These are phyloP conservation scores for Pichia californica DNA, from an alignment of 805 yeast species.

Conservation along the genomic window DNA sequence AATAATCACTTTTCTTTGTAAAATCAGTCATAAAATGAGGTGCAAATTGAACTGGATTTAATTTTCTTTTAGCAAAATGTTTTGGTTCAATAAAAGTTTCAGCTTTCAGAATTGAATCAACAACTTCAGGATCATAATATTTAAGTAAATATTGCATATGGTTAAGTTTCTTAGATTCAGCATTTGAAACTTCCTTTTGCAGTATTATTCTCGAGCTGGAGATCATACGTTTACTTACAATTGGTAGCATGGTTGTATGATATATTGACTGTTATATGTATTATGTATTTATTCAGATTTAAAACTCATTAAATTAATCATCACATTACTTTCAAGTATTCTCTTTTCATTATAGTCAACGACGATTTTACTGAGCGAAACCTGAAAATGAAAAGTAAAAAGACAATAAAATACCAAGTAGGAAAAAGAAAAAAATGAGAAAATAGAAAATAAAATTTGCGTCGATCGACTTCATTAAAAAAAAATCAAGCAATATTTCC, in stretches of 20 bases:
- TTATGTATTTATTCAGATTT: too few species aligned
- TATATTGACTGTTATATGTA: background rate
- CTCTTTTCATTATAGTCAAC: too few species aligned
- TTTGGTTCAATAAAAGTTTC: slow-evolving; percentile 69
- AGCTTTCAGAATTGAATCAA: slow-evolving; percentile 76
- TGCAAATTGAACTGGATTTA: slow-evolving; percentile 48
- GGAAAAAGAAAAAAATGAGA: too few species aligned
- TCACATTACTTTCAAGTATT: too few species aligned
- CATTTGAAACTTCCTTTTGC: slow-evolving; percentile 7
- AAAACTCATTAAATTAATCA: too few species aligned
- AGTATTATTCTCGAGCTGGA: slow-evolving; percentile 12
- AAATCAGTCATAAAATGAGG: slow-evolving; percentile 71
- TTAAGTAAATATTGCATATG: slow-evolving; percentile 57
- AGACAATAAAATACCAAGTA: too few species aligned
- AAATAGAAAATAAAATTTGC: too few species aligned
- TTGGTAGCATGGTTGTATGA: background rate
- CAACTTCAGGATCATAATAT: slow-evolving; percentile 75
- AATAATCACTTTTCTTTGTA: slow-evolving; percentile 62
- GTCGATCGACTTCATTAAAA: too few species aligned
- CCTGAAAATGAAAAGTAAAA: too few species aligned
- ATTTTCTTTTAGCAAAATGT: slow-evolving; percentile 42
- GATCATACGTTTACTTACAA: slow-evolving; percentile 14
- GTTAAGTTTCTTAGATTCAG: slow-evolving; percentile 23
- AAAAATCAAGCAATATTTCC: too few species aligned
- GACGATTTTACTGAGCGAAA: background rate